Percentiles rank a stretch among this genome's conserved stretches.
Conservation (phyloP, 257 asterid species). For the Plantago elongata region DNA sequence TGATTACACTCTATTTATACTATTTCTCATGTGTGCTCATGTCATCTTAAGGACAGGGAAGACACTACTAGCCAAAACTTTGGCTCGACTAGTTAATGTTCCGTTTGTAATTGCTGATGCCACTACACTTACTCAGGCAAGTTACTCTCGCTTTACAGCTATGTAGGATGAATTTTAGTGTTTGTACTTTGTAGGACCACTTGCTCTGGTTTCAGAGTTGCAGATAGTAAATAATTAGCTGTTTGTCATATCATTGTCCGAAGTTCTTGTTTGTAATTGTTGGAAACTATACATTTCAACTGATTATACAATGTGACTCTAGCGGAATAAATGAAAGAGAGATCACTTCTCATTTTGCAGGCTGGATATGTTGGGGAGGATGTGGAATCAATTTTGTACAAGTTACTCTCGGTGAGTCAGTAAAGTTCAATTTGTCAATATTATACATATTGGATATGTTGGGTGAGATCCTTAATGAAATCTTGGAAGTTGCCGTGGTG, state of each 20-base stretch:
- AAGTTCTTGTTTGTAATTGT: no score
- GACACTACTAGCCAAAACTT: conserved; percentile 95
- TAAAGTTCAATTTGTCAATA: no score
- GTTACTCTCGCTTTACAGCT: conserved; percentile 21
- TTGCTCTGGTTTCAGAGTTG: neutral
- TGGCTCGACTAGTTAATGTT: conserved; percentile 95
- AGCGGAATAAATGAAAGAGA: conserved; percentile 4
- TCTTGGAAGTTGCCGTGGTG: no score
- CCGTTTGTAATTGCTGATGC: conserved; percentile 99
- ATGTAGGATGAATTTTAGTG: neutral
- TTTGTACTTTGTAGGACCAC: neutral
- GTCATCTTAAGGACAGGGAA: conserved; percentile 95
- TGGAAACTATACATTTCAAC: no score
- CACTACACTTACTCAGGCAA: conserved; percentile 95
- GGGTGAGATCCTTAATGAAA: no score
- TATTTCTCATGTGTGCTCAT: conserved; percentile 53
- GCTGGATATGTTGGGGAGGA: conserved; percentile 99
- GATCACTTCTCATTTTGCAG: conserved; percentile 41
- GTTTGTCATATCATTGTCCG: neutral
- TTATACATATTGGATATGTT: no score
- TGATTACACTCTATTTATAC: conserved; percentile 24
- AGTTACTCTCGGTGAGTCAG: conserved; percentile 69
- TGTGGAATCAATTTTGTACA: conserved; percentile 94
- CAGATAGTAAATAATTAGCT: neutral
- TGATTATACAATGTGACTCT: no score